phyloP scores from a whole-genome alignment of 2,329 filamentous ascomycete species.

The Pseudogymnoascus sp. region DNA sequence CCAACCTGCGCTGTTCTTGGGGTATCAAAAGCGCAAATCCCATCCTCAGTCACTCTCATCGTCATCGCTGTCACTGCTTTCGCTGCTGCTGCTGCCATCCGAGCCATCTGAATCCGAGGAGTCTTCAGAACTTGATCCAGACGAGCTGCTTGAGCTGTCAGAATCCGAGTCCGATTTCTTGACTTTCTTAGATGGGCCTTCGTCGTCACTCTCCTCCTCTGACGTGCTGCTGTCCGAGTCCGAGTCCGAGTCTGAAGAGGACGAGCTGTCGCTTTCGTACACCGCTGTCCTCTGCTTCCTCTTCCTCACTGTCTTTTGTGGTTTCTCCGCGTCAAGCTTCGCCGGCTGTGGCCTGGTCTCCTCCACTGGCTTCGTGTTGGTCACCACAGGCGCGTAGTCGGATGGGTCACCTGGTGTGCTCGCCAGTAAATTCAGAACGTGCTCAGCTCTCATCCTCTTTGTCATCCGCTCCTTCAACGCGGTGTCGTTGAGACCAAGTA shows the following conservation, averaged over 20 bases:
- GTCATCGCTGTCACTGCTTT: conserved; percentile 6
- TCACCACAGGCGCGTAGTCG: neutral
- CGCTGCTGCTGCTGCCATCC: conserved; percentile 17
- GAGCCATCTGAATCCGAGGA: conserved; percentile 19
- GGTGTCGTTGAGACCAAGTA: conserved; percentile 34
- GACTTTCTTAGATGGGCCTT: neutral
- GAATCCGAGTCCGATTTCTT: conserved; percentile 8
- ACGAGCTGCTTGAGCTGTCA: conserved; percentile 24
- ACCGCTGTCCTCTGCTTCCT: conserved; percentile 37
- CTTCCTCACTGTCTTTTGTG: conserved; percentile 38
- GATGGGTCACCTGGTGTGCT: conserved; percentile 26
- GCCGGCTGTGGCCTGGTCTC: conserved; percentile 28
- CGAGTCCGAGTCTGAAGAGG: conserved; percentile 16
- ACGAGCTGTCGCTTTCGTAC: conserved; percentile 21
- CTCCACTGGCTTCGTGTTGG: conserved; percentile 14
- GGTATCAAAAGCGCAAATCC: conserved; percentile 3
- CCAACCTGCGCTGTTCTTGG: neutral
- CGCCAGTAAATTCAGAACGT: conserved; percentile 48
- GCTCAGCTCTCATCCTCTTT: conserved; percentile 57
- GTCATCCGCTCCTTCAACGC: conserved; percentile 49
- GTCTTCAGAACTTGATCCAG: conserved; percentile 16
- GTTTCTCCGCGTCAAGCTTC: conserved; percentile 38
- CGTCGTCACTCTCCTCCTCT: conserved; percentile 1
- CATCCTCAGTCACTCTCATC: conserved; percentile 7
- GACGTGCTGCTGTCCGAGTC: conserved; percentile 6